A percentile compares a stretch with the other conserved stretches of the same genome.
Evolutionary conservation across 2,329 filamentous ascomycete species (phyloP).

Genomic region (Phialophora tarda): DNA sequence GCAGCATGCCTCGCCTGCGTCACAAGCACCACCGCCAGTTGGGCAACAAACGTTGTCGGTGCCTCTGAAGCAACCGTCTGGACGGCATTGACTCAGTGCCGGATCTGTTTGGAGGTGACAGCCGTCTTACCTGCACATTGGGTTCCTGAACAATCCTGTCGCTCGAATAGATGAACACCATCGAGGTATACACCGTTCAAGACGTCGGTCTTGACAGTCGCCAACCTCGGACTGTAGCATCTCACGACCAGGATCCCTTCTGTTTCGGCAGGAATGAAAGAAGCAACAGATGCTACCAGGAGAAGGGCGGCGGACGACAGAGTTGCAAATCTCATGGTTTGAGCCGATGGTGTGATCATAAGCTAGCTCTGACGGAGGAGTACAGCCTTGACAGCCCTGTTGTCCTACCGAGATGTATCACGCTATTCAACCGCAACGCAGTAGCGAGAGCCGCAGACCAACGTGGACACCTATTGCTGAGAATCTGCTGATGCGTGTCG

Average conservation of each 20-base stretch:
- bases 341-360: neutral
- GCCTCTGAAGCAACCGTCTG: slow-evolving; percentile 15
- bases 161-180: slow-evolving; percentile 4
- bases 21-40: slow-evolving; percentile 10
- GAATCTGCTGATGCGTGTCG: too few species aligned
- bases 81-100: neutral
- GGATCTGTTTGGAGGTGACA: neutral
- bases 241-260: neutral
- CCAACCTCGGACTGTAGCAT: neutral
- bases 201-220: neutral
- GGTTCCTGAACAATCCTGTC: slow-evolving; percentile 11
- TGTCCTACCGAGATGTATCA: too few species aligned
- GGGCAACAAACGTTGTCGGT: slow-evolving; percentile 13
- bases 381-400: too few species aligned
- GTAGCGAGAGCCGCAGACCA: too few species aligned
- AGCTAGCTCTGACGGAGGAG: too few species aligned
- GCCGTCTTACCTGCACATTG: slow-evolving; percentile 14
- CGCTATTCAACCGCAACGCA: too few species aligned
- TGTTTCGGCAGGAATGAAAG: neutral
- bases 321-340: too few species aligned
- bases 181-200: slow-evolving; percentile 11
- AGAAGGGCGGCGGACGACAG: neutral
- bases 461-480: too few species aligned
- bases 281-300: neutral
- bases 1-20: slow-evolving; percentile 12